Evolutionary conservation across 805 yeast species (phyloP).

Genomic region (Osmozyma mogii): DNA sequence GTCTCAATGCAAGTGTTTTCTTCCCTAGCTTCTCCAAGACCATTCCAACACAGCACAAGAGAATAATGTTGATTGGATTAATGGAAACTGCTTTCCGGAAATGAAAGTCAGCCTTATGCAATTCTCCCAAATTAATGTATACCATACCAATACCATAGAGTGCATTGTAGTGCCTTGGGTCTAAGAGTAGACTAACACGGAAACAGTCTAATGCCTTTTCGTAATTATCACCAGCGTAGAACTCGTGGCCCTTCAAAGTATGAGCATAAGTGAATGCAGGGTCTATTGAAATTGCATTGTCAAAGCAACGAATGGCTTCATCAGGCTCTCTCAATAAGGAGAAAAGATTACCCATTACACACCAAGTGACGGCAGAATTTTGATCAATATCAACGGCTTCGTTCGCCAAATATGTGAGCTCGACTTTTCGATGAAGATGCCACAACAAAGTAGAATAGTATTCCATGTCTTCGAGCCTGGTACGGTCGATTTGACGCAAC

Average conservation of each 20-base stretch:
- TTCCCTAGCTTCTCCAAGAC: slow-evolving; percentile 72
- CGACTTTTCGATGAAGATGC: slow-evolving; percentile 81
- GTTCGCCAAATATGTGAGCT: slow-evolving; percentile 73
- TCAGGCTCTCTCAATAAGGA: slow-evolving; percentile 79
- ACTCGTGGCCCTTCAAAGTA: slow-evolving; percentile 91
- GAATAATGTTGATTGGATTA: slow-evolving; percentile 83
- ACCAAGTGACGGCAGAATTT: slow-evolving; percentile 81
- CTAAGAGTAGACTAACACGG: slow-evolving; percentile 67
- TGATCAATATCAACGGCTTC: slow-evolving; percentile 64
- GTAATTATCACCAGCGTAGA: slow-evolving; percentile 78
- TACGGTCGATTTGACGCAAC: slow-evolving; percentile 64
- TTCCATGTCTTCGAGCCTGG: slow-evolving; percentile 84
- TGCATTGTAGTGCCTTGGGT: slow-evolving; percentile 85
- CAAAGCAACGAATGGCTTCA: slow-evolving; percentile 83
- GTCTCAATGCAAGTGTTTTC: slow-evolving; percentile 64
- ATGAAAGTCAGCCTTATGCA: slow-evolving; percentile 75
- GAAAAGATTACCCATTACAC: slow-evolving; percentile 81
- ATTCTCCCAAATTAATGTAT: slow-evolving; percentile 76
- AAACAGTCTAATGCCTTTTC: slow-evolving; percentile 83
- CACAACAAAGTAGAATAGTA: slow-evolving; percentile 82
- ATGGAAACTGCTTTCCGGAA: slow-evolving; percentile 81
- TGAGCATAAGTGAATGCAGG: slow-evolving; percentile 77
- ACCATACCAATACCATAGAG: slow-evolving; percentile 96
- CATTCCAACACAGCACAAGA: slow-evolving; percentile 91
- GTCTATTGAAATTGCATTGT: slow-evolving; percentile 63